Percentiles rank a stretch among this genome's conserved stretches.
phyloP scores from a whole-genome alignment of 2,329 filamentous ascomycete species.

The Fusarium pilosicola region DNA sequence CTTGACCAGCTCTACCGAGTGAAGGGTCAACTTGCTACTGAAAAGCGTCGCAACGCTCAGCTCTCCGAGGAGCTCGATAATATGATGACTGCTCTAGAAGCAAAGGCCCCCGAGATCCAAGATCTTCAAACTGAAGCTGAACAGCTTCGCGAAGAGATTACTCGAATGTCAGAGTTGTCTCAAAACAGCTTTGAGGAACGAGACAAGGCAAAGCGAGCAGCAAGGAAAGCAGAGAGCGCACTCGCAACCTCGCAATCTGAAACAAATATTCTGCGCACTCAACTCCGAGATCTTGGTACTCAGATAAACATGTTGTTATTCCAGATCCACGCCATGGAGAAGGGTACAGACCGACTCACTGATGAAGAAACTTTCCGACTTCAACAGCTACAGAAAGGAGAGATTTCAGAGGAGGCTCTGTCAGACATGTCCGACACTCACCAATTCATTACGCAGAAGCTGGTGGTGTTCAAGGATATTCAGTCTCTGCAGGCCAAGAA shows the following conservation, averaged over 20 bases:
- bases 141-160: constrained; percentile 80
- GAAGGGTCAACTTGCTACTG: constrained; percentile 77
- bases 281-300: constrained; percentile 87
- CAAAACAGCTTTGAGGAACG: constrained; percentile 84
- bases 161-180: constrained; percentile 85
- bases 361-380: constrained; percentile 79
- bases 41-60: constrained; percentile 78
- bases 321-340: constrained; percentile 84
- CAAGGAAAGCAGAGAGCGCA: constrained; percentile 81
- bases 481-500: constrained; percentile 90
- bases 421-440: constrained; percentile 86
- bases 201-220: constrained; percentile 79
- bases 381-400: constrained; percentile 79
- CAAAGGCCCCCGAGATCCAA: constrained; percentile 86
- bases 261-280: constrained; percentile 81
- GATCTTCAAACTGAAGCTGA: constrained; percentile 85
- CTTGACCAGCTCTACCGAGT: constrained; percentile 72
- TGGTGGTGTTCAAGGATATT: constrained; percentile 90
- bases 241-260: constrained; percentile 73
- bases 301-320: constrained; percentile 92
- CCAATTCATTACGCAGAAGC: constrained; percentile 85
- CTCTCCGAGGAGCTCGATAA: constrained; percentile 83
- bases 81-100: constrained; percentile 85
- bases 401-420: constrained; percentile 75
- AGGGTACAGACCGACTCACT: constrained; percentile 77